Base-by-base conservation (phyloP, 2,329 filamentous ascomycete genomes). In the Fusarium bulbicola region DNA sequence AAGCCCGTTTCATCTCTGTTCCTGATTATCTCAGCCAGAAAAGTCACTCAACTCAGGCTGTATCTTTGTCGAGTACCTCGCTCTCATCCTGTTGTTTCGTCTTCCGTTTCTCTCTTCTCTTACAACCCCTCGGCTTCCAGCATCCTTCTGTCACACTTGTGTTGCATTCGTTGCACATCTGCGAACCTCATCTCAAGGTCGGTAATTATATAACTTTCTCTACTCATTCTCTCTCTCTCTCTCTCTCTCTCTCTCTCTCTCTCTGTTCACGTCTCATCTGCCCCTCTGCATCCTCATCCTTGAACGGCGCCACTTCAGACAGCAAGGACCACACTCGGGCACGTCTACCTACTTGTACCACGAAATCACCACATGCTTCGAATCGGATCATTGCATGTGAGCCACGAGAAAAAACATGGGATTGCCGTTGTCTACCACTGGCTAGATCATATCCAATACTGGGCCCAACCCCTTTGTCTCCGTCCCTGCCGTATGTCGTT, bases 11-110 rank as follows among this genome's bases (percentile, higher is more conserved):
- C 65, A 61, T 61, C 49, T 62, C 39, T 66, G 62, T 71, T 68
- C 61, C 63, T 64, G 47, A 66, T 72, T 72, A 72, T 73, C 70
- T 67, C 68, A 71, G 68, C 62, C 49, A 53, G 40, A 59, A 57
- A 67, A 60, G 50, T 49, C 60, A 36, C 67, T 63, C 53, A 32
- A 34, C 42, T 63, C 37, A 54, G 47, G 42, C 39, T 50, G 36
- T 68, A 58, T 54, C 42, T 66, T 67, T 36, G 36, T 68, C 52
- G 28, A 46, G 47, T 67, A 42, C 32, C 47, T 53, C 37, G 13
- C 56, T 60, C n/a, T 63, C 43, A 45, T 68, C 57, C 53, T 57
- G 63, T 69, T 64, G 61, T 50, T 42, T 28, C 32, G 39, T 57
- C 50, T 46, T 42, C 39, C 13, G 37, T 64, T 68, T 52, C 40